These are phyloP conservation scores for Hypoxylon lenormandii DNA, from an alignment of 495 filamentous ascomycete genomes.

Conservation along the genomic window DNA sequence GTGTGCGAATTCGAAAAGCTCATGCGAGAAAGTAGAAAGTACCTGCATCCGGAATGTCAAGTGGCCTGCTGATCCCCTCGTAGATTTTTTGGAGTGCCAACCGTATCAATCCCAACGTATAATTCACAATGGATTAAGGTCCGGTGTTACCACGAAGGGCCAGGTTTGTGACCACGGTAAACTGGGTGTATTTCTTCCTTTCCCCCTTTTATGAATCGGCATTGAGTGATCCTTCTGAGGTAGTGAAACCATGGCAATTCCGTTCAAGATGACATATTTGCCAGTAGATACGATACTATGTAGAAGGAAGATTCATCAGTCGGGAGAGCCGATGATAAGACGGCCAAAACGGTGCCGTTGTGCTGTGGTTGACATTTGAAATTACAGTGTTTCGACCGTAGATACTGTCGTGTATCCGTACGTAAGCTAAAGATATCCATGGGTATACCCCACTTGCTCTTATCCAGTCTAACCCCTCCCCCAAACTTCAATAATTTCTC, in stretches of 20 bases:
- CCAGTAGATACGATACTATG: too few relatives aligned
- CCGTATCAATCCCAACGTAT: slow-evolving; percentile 12
- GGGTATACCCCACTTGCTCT: background rate
- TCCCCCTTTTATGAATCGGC: background rate
- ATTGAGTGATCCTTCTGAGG: background rate
- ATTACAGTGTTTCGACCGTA: slow-evolving; percentile 8
- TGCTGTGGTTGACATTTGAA: slow-evolving; percentile 11
- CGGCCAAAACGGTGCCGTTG: background rate
- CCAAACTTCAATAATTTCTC: slow-evolving; percentile 20
- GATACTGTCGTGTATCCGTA: slow-evolving; percentile 13
- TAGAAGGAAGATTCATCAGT: background rate
- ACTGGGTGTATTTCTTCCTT: background rate
- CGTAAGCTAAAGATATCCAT: slow-evolving; percentile 5
- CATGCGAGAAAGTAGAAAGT: slow-evolving; percentile 40
- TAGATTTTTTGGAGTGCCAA: slow-evolving; percentile 28
- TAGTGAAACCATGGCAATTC: background rate
- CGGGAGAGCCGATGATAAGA: slow-evolving; percentile 4
- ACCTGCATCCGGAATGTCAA: slow-evolving; percentile 40
- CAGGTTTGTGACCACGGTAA: slow-evolving; percentile 15
- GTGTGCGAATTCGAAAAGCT: slow-evolving; percentile 18
- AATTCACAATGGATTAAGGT: background rate
- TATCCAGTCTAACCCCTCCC: slow-evolving; percentile 6
- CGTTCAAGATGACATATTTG: background rate
- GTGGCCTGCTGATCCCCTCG: slow-evolving; percentile 39
- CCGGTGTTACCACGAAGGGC: slow-evolving; percentile 26